Base-by-base conservation (phyloP, 2,329 filamentous ascomycete species). In the Neofusicoccum ribis region DNA sequence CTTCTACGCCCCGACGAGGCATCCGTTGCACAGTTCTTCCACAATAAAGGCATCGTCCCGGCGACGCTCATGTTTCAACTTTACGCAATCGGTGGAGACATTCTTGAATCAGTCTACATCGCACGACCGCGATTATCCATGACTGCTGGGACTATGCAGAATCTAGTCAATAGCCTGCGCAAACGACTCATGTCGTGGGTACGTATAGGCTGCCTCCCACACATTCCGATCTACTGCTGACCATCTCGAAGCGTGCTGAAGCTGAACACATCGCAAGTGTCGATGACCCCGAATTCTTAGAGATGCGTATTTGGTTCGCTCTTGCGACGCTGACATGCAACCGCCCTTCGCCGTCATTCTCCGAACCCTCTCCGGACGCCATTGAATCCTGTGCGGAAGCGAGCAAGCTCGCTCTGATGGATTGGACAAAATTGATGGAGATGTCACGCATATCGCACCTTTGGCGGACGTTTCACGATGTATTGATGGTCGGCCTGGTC, bases 61-160 rank as follows among this genome's bases (percentile, higher is more conserved):
- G 51, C 36, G 11, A 56, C 51, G 7, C 36, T 43, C 11, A 56
- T 43, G 51, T 56, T 56, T 17, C 51, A 56, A 17, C 36, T 56
- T 9, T 27, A 27, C 14, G 34, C 51, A 7, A 43, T 56, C 20
- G 51, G 51, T 27, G 51, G 51, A 20, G 50, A 52, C 34, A 52
- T 52, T 39, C 50, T 52, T 39, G 50, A 52, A 56, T 27, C 34
- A 27, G 36, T 43, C 51, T 56, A 56, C 51, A 43, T 56, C 6
- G 51, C 51, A 27, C 34, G 51, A 56, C 36, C 51, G 17, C 51
- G 36, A 15, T 14, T 27, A 27, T 56, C 51, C 14, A 43, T 43
- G 36, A n/a, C 31, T 17, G 41, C 39, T 36, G 41, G 47, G 17
- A 34, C 56, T 17, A 47, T 60, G 54, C 54, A 59, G 6, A 15